A percentile compares a stretch with the other conserved stretches of the same genome.
Conservation (phyloP, 805 yeast genomes). For the Yarrowia sp. region DNA sequence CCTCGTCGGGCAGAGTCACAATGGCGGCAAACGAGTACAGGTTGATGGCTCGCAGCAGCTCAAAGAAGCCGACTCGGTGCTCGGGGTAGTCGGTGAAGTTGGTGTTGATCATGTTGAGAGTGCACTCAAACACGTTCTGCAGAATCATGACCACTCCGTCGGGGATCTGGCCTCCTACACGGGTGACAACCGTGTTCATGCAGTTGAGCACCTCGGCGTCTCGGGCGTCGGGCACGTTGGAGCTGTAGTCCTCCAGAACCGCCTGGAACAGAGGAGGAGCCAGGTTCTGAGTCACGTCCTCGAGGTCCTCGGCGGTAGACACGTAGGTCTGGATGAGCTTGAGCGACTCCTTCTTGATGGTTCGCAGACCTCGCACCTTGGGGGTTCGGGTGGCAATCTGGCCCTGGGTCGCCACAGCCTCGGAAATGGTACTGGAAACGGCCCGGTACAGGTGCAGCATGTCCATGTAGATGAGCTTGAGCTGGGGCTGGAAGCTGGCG, state of each 20-base stretch:
- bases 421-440: slow-evolving; percentile 83
- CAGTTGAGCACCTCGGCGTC: slow-evolving; percentile 97
- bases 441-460: slow-evolving; percentile 90
- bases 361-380: slow-evolving; percentile 91
- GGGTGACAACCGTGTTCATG: slow-evolving; percentile 85
- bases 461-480: slow-evolving; percentile 84
- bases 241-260: slow-evolving; percentile 85
- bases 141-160: slow-evolving; percentile 86
- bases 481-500: slow-evolving; percentile 85
- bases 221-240: slow-evolving; percentile 93
- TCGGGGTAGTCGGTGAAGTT: slow-evolving; percentile 98
- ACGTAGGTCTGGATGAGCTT: slow-evolving; percentile 88
- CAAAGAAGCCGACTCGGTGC: slow-evolving; percentile 95
- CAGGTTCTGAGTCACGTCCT: slow-evolving; percentile 81
- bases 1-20: slow-evolving; percentile 85
- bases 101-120: slow-evolving; percentile 92
- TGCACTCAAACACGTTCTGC: slow-evolving; percentile 91
- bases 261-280: slow-evolving; percentile 84
- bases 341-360: slow-evolving; percentile 92
- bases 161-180: slow-evolving; percentile 87
- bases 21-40: slow-evolving; percentile 84
- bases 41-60: slow-evolving; percentile 85
- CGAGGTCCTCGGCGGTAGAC: slow-evolving; percentile 82
- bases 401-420: slow-evolving; percentile 80
- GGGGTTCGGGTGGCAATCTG: slow-evolving; percentile 93